A percentile compares a stretch with the other conserved stretches of the same genome.
These are phyloP conservation scores for Parathielavia appendiculata DNA, from an alignment of 495 filamentous ascomycete genomes.

Conservation along the genomic window DNA sequence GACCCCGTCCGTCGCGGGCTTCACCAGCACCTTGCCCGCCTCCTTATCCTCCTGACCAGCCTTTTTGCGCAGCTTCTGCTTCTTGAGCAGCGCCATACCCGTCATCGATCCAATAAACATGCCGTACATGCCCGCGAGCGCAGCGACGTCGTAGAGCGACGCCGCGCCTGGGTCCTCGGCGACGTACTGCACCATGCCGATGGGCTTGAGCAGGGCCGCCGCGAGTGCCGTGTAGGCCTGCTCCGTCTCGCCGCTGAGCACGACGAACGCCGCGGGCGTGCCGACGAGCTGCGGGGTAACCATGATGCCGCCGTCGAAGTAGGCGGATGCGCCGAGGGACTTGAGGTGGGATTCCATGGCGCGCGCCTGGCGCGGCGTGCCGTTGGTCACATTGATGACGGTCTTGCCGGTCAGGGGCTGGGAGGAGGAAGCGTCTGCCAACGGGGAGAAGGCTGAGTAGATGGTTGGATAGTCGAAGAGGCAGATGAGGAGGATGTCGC, in stretches of 20 bases:
- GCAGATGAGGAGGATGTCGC: conserved; percentile 13
- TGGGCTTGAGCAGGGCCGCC: conserved; percentile 4
- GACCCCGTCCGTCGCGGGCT: not conserved
- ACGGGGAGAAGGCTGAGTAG: not conserved
- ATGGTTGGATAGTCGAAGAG: conserved; percentile 19
- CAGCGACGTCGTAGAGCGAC: conserved; percentile 14
- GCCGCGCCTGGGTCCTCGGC: conserved; percentile 11
- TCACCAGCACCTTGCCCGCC: not conserved
- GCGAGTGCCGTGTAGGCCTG: not conserved
- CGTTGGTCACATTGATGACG: conserved; percentile 26
- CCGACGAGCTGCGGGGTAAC: conserved; percentile 22
- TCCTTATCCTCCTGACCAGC: not conserved
- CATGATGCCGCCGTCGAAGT: conserved; percentile 24
- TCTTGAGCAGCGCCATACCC: conserved; percentile 16
- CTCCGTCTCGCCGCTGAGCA: conserved; percentile 15
- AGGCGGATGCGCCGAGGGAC: conserved; percentile 1
- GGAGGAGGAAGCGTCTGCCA: no score
- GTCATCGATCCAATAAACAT: conserved; percentile 20
- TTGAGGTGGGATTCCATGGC: not conserved
- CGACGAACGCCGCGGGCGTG: conserved; percentile 6
- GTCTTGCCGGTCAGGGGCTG: conserved; percentile 16
- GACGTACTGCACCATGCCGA: conserved; percentile 8
- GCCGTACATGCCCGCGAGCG: conserved; percentile 20
- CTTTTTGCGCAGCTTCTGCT: not conserved
- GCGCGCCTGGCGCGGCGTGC: conserved; percentile 16